Evolutionary conservation across 2,329 filamentous ascomycete species (phyloP), one percentile per base, ranked within the genome.

Genomic region (Phaeosphaeria sp.): DNA sequence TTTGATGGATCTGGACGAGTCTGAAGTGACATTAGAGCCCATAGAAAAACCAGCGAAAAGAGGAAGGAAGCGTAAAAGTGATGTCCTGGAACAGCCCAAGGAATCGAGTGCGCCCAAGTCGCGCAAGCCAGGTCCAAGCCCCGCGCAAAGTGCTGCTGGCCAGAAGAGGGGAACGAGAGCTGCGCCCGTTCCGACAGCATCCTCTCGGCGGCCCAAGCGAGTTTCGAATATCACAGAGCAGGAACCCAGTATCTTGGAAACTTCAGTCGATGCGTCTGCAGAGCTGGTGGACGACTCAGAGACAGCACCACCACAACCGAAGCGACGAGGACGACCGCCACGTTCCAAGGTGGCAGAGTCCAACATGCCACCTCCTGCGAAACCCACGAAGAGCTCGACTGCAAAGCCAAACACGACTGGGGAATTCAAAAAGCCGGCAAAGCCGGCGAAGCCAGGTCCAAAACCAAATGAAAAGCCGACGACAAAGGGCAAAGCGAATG

Each of bases 51-150:
- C 67, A 21, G 62, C 52, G 7, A 73, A 71, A 50, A 65, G 65
- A 41, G 66, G 69, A 23, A 67, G 68, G 52, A 76, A 72, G 61
- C 63, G 71, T 18, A 75, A 72, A 59, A 72, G 69, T 51, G 64
- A 72, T 48, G 63, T 55, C 3, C 42, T 67, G 11, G 65, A 70
- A 20, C 55, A 59, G 6, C 62, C 63, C 39, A 68, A 67, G 9
- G 62, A 66, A 44, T 42, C 64, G 21, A 54, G 49, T 7, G 25
- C 64, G 39, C 46, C 56, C 18, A 64, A 66, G 43, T 33, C 62
- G 23, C 64, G 63, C 17, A 73, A 68, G 54, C 61, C 65, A n/a
- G 62, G 60, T n/a, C 15, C 59, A 39, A 23, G 51, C 22, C 33
- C 62, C 23, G 50, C 56, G 21, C 53, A 64, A 43, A 55, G 53